Conservation (phyloP, 495 filamentous ascomycete genomes). For the Penicillium canariense region DNA sequence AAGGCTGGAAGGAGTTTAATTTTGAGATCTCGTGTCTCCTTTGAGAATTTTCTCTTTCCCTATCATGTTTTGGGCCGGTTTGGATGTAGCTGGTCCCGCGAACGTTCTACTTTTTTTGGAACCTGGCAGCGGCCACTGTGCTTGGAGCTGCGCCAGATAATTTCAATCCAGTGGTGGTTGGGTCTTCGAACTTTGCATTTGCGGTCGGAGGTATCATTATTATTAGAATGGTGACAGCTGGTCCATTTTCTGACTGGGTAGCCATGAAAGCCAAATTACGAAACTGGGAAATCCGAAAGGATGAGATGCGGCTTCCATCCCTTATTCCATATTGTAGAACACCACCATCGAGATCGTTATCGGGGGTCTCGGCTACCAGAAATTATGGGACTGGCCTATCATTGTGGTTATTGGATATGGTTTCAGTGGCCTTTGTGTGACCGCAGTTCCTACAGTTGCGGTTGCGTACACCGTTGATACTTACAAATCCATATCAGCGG, state of each 20-base stretch:
- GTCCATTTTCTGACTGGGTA: conserved; percentile 53
- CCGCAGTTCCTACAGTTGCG: conserved; percentile 47
- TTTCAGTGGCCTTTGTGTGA: conserved; percentile 47
- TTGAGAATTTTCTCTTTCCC: conserved; percentile 53
- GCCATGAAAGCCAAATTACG: conserved; percentile 47
- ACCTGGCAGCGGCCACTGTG: conserved; percentile 54
- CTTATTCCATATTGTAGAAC: conserved; percentile 56
- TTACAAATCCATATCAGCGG: conserved; percentile 52
- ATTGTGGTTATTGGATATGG: conserved; percentile 53
- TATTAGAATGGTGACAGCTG: conserved; percentile 51
- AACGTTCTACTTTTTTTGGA: conserved; percentile 53
- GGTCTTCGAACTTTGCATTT: conserved; percentile 41
- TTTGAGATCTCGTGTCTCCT: conserved; percentile 45
- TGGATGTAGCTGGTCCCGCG: conserved; percentile 50
- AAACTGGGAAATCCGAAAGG: conserved; percentile 60
- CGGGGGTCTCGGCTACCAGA: conserved; percentile 52
- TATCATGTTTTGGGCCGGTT: conserved; percentile 51
- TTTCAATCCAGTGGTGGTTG: conserved; percentile 43
- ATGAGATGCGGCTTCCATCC: conserved; percentile 62
- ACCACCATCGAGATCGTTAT: conserved; percentile 56
- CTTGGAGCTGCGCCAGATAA: conserved; percentile 53
- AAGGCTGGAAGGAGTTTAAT: conserved; percentile 33
- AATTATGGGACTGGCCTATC: conserved; percentile 48
- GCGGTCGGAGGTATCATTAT: conserved; percentile 45
- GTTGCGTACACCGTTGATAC: conserved; percentile 56